These are phyloP conservation scores for Naganishia sp. DNA, from an alignment of 1,284 basidiomycete genomes.

Conservation along the genomic window DNA sequence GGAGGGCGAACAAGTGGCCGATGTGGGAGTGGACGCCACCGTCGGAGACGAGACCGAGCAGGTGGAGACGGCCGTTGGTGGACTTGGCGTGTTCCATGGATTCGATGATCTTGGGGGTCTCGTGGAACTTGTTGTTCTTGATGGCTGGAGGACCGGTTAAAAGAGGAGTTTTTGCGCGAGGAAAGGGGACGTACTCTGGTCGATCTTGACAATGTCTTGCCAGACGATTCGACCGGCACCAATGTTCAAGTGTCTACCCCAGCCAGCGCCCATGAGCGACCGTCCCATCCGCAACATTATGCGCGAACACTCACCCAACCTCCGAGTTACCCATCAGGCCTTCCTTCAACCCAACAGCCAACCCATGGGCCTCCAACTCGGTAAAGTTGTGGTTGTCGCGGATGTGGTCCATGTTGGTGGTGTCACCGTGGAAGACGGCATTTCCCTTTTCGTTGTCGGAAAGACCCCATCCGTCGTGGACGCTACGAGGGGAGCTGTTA, in stretches of 20 bases:
- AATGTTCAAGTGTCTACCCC: slow-evolving; percentile 77
- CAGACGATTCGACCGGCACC: slow-evolving; percentile 88
- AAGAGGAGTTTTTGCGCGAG: neutral
- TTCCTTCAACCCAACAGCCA: slow-evolving; percentile 82
- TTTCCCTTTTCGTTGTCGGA: slow-evolving; percentile 73
- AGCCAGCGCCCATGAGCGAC: neutral
- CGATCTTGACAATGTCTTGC: slow-evolving; percentile 92
- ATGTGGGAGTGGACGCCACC: slow-evolving; percentile 95
- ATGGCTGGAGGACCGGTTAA: slow-evolving; percentile 58
- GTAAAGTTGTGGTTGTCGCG: slow-evolving; percentile 72
- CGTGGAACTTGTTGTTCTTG: slow-evolving; percentile 81
- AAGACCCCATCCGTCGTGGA: slow-evolving; percentile 93
- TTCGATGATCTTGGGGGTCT: slow-evolving; percentile 69
- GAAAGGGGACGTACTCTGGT: slow-evolving; percentile 58
- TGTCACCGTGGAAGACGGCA: slow-evolving; percentile 77
- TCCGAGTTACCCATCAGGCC: slow-evolving; percentile 95
- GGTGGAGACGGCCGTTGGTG: slow-evolving; percentile 74
- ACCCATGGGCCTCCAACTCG: slow-evolving; percentile 75
- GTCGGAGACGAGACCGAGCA: slow-evolving; percentile 84
- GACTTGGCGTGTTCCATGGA: slow-evolving; percentile 75
- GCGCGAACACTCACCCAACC: slow-evolving; percentile 66
- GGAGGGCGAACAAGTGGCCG: slow-evolving; percentile 76
- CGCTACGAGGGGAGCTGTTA: slow-evolving; percentile 59
- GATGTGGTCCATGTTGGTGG: slow-evolving; percentile 83
- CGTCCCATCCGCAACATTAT: neutral